Conservation (phyloP, 176 grass and related monocot genomes). For the Hordeum marinum region DNA sequence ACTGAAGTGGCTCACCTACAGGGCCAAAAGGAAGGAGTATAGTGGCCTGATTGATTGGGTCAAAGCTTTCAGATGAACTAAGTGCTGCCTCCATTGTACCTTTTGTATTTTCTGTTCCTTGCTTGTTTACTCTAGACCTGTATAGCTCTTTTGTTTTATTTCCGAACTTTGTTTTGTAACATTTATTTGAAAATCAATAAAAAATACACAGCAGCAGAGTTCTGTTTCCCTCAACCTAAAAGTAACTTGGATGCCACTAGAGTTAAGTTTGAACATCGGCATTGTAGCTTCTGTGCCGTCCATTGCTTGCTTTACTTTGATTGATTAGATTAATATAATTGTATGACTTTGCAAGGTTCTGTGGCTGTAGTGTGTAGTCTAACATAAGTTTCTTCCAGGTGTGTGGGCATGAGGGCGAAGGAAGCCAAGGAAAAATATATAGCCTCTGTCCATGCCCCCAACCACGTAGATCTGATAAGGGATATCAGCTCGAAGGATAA, state of each 20-base stretch:
- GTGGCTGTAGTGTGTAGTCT: background rate
- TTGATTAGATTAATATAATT: background rate
- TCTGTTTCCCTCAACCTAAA: background rate
- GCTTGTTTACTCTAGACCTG: too few species aligned
- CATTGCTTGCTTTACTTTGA: background rate
- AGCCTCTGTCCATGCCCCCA: conserved; percentile 65
- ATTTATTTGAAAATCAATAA: too few species aligned
- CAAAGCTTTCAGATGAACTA: too few species aligned
- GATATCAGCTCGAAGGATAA: conserved; percentile 71
- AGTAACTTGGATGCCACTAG: background rate
- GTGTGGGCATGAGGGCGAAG: conserved; percentile 60
- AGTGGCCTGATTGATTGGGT: too few species aligned
- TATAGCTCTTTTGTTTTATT: too few species aligned
- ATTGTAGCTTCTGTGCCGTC: background rate
- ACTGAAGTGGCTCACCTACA: too few species aligned
- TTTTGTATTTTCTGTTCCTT: too few species aligned
- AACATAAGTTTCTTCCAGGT: conserved; percentile 38
- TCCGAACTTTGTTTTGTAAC: too few species aligned
- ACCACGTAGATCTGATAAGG: conserved; percentile 73
- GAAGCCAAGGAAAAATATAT: conserved; percentile 65
- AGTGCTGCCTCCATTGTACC: too few species aligned
- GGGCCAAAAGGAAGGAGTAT: too few species aligned
- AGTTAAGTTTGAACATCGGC: background rate
- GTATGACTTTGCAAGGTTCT: background rate
- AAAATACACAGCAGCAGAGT: background rate